Evolutionary conservation across 176 grass and related monocot genomes (phyloP).

Genomic region (Poa annua): DNA sequence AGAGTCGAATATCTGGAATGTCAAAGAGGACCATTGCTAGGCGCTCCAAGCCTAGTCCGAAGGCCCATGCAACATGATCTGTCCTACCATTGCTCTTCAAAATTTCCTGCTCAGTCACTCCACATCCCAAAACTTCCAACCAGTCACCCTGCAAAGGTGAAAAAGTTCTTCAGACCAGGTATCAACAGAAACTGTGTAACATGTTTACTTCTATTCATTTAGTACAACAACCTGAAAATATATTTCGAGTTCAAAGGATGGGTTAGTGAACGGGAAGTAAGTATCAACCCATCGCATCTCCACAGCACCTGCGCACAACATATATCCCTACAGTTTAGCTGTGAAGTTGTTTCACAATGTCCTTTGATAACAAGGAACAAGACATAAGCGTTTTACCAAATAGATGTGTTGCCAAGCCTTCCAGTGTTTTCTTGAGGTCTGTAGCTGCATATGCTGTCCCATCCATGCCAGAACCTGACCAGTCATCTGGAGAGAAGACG

Average conservation of each 20-base stretch:
- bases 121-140: slow-evolving; percentile 97
- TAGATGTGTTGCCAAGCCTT: slow-evolving; percentile 91
- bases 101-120: slow-evolving; percentile 94
- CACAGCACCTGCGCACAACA: slow-evolving; percentile 72
- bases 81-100: slow-evolving; percentile 75
- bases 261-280: slow-evolving; percentile 97
- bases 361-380: neutral
- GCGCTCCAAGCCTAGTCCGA: slow-evolving; percentile 87
- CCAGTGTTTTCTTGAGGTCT: slow-evolving; percentile 83
- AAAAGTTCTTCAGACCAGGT: slow-evolving; percentile 13
- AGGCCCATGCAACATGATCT: slow-evolving; percentile 92
- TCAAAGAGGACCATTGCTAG: slow-evolving; percentile 93
- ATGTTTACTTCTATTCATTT: slow-evolving; percentile 35
- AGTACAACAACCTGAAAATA: slow-evolving; percentile 82
- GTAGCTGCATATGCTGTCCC: slow-evolving; percentile 76
- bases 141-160: slow-evolving; percentile 71
- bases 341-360: slow-evolving; percentile 16
- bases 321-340: slow-evolving; percentile 23
- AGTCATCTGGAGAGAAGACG: slow-evolving; percentile 85
- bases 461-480: slow-evolving; percentile 78
- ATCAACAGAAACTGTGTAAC: slow-evolving; percentile 4
- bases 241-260: slow-evolving; percentile 97
- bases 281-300: slow-evolving; percentile 99
- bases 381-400: slow-evolving; percentile 63
- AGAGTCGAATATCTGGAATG: slow-evolving; percentile 83